Evolutionary conservation across 1,284 basidiomycete genomes (phyloP), one percentile per base, ranked within the genome.

Genomic region (Naganishia cerealis): DNA sequence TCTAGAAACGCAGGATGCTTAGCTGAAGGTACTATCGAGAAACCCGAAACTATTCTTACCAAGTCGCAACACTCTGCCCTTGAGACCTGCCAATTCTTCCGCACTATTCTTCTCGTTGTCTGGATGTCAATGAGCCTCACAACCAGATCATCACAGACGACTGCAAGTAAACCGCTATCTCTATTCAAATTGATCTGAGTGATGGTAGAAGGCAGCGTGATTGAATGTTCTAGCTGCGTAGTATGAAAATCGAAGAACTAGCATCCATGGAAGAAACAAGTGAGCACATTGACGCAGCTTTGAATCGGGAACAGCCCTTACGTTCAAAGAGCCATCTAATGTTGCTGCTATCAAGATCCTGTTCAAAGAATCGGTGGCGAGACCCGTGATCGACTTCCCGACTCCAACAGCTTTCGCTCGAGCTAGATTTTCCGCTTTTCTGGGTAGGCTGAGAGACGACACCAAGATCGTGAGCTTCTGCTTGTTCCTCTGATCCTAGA

Each of bases 171-270:
- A 5, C 90, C 90, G 74, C 88, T 94, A 76, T 93, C 92, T 29
- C 88, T 86, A 72, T 99, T 90, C 21, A 98, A 83, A 9, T 85
- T 80, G 71, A 95, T 85, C 0, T 89, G 89, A 7, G 87, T 86
- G 39, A 87, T 85, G 1, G 87, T 83, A 6, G 90, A 87, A 1
- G 89, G 85, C 0, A 96, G 78, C 13, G 87, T 80, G 54, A 92
- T 72, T 0, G 87, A 87, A 66, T 90, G 82, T 66, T 90, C 83
- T 59, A 92, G 81, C 72, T 86, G 86, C 12, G 90, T 87, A 0
- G 89, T 88, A 76, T 94, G 89, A 80, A 99, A 99, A 80, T 99
- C 91, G 76, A 97, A 99, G 83, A 97, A 97, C 91, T 96, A 74
- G 57, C 42, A 24, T 4, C 13, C 43, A 21, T 48, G 10, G 50